phyloP scores from a whole-genome alignment of 345 rosid genomes.

The Dimocarpus longan region DNA sequence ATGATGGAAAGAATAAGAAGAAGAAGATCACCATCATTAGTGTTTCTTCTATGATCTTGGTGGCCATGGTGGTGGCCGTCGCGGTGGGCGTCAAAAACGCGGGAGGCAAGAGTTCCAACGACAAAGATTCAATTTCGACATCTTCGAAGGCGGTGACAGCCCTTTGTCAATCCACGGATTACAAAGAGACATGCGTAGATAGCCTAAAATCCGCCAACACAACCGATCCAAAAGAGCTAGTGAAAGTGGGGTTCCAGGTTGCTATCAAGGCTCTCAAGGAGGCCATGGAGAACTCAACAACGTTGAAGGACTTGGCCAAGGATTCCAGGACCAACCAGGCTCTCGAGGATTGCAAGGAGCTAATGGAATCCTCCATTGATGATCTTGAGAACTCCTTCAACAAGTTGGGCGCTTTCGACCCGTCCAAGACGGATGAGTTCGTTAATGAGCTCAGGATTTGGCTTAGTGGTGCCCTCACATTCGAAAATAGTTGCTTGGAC shows the following conservation, averaged over 20 bases:
- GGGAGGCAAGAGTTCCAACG: neutral
- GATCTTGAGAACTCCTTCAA: constrained; percentile 54
- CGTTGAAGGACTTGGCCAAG: constrained; percentile 40
- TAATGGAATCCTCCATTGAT: constrained; percentile 54
- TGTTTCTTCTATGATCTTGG: constrained; percentile 53
- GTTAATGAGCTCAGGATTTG: constrained; percentile 60
- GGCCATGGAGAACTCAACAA: constrained; percentile 43
- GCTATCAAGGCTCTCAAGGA: constrained; percentile 43
- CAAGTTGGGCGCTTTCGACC: constrained; percentile 42
- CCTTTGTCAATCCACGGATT: constrained; percentile 69
- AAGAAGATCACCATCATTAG: constrained; percentile 53
- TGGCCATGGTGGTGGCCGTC: constrained; percentile 69
- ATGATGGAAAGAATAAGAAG: constrained; percentile 17
- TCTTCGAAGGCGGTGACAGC: constrained; percentile 51
- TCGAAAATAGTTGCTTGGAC: constrained; percentile 73
- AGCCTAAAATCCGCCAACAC: constrained; percentile 47
- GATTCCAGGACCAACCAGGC: constrained; percentile 57
- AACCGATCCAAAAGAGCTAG: constrained; percentile 61
- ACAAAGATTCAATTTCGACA: constrained; percentile 3
- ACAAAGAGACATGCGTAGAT: constrained; percentile 47
- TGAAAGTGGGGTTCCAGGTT: constrained; percentile 48
- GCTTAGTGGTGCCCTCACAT: constrained; percentile 78
- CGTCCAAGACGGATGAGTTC: constrained; percentile 32
- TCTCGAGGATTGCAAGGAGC: constrained; percentile 48
- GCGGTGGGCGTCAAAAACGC: constrained; percentile 35